Evolutionary conservation across 208 protist genomes (phyloP).

Genomic region (Acanthamoeba culbertsoni): DNA sequence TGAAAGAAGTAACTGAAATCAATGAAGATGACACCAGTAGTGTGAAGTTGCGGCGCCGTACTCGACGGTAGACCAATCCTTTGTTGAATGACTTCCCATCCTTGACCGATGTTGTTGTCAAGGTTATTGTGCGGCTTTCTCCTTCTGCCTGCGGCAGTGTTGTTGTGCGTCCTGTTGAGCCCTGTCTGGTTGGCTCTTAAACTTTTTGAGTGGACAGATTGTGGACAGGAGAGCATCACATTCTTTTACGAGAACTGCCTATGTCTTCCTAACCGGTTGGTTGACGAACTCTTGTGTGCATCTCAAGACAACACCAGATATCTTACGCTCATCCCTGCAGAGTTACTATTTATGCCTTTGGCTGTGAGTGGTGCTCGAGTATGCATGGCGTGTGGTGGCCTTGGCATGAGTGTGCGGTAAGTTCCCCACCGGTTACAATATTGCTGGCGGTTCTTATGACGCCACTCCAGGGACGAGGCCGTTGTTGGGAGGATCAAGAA

Average conservation of each 20-base stretch:
- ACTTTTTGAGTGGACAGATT: not conserved
- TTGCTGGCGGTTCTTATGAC: no score
- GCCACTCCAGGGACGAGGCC: not conserved
- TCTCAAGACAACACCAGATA: not conserved
- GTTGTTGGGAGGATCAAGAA: not conserved
- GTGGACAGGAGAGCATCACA: not conserved
- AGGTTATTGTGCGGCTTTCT: not conserved
- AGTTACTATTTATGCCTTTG: not conserved
- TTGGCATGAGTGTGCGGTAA: not conserved
- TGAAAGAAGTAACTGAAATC: no score
- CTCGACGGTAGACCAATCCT: no score
- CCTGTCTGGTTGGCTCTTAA: not conserved
- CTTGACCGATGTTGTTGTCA: not conserved
- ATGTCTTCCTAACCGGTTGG: not conserved
- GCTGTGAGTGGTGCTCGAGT: not conserved
- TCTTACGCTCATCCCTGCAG: not conserved
- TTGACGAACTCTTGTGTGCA: not conserved
- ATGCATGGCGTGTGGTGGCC: slow-evolving; percentile 14
- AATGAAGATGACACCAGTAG: no score
- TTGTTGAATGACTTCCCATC: no score
- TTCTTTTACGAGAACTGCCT: not conserved
- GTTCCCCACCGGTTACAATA: not conserved
- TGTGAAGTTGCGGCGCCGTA: no score
- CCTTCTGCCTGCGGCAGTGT: not conserved
- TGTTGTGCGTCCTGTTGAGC: not conserved